Evolutionary conservation across 2,329 filamentous ascomycete genomes (phyloP).

Genomic region (Talaromyces funiculosus): DNA sequence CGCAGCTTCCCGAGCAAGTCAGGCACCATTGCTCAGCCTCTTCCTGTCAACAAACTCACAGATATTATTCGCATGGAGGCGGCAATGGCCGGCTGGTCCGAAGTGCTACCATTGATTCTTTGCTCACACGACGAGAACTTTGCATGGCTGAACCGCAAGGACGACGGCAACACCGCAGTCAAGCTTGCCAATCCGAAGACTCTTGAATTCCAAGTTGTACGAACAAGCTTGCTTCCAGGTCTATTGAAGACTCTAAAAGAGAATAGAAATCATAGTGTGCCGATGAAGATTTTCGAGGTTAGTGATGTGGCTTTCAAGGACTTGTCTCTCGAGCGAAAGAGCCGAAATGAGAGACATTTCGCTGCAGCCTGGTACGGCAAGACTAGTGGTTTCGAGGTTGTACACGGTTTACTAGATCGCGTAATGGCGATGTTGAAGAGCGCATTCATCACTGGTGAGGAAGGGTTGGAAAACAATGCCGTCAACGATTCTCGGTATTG

Average conservation of each 20-base stretch:
- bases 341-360: constrained; percentile 89
- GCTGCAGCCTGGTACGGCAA: constrained; percentile 95
- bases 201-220: constrained; percentile 85
- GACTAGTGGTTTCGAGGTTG: constrained; percentile 87
- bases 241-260: constrained; percentile 89
- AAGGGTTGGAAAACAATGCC: constrained; percentile 58
- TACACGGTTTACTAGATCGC: constrained; percentile 89
- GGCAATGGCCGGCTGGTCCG: constrained; percentile 91
- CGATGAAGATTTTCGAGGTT: constrained; percentile 88
- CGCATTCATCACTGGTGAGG: constrained; percentile 70
- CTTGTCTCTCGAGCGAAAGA: constrained; percentile 70
- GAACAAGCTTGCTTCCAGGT: constrained; percentile 78
- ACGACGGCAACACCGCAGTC: constrained; percentile 77
- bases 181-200: constrained; percentile 90
- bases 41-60: constrained; percentile 87
- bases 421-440: constrained; percentile 87
- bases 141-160: constrained; percentile 82
- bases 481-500: constrained; percentile 69
- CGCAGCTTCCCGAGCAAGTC: constrained; percentile 80
- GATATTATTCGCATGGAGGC: constrained; percentile 87
- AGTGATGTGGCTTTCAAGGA: constrained; percentile 93
- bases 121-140: constrained; percentile 99
- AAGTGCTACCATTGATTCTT: constrained; percentile 92
- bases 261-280: constrained; percentile 82
- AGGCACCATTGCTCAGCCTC: constrained; percentile 76